Evolutionary conservation across 495 filamentous ascomycete genomes (phyloP), one percentile per base, ranked within the genome.

Genomic region (Lasiosphaeris hirsuta): DNA sequence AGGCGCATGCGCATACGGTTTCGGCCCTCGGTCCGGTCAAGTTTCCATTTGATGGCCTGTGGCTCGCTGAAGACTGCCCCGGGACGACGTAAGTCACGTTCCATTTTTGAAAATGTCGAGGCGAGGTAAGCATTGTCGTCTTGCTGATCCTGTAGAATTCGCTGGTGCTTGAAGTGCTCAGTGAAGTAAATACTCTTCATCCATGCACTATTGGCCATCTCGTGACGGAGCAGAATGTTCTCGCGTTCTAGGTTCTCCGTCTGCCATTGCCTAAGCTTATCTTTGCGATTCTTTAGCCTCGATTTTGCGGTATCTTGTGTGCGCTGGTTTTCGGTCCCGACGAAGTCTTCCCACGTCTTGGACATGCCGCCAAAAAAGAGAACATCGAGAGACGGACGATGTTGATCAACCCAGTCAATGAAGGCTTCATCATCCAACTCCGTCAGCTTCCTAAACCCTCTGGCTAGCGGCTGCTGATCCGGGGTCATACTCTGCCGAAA

Each of bases 1-100:
- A 96, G 82, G 5, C 94, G 84, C 50, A 95, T 76, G 40, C 95
- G 83, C 92, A 97, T 97, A 37, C 95, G 88, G 68, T 96, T 96
- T 13, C 92, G 84, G 38, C 93, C 95, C 75, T 98, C 94, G 0
- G 92, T 97, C 64, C 94, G 84, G 67, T 98, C 94, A 7, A 98
- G 82, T 65, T 88, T 90, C 90, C 90, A 97, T 68, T 89, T 96
- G 3, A 76, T 78, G 11, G 81, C 69, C 14, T 79, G 77, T 0
- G 78, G 73, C 45, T 87, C 81, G 45, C 88, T 84, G 39, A 96
- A 84, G 18, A 97, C 77, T 13, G 89, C 91, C 43, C 89, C 88
- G 9, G 89, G 88, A 17, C 90, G 82, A 42, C 78, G 78, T 42
- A 96, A 75, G 46, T 91, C 86, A 56, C 84, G 73, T 45, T 90